phyloP scores from a whole-genome alignment of 805 yeast species.

The Candida pini region DNA sequence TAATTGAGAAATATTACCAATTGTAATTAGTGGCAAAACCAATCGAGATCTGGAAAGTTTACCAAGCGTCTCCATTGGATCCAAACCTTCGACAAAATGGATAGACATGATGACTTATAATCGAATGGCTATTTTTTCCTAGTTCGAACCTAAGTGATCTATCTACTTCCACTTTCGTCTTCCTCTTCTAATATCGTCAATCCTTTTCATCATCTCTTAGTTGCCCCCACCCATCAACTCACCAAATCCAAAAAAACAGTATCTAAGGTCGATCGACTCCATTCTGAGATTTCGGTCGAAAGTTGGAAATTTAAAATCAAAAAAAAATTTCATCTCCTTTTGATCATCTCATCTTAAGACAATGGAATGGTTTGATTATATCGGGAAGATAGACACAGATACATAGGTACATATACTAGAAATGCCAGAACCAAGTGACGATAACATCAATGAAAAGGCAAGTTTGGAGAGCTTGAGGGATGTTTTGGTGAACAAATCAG shows the following conservation, averaged over 20 bases:
- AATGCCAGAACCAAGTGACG: conserved; percentile 16
- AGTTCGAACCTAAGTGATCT: too few species aligned
- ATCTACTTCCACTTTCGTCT: too few species aligned
- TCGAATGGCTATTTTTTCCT: too few species aligned
- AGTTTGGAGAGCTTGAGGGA: conserved; percentile 66
- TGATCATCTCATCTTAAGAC: too few species aligned
- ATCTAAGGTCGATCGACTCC: background rate
- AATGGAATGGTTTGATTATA: too few species aligned
- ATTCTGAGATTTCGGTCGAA: too few species aligned
- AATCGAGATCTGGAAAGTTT: conserved; percentile 34
- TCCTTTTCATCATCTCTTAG: too few species aligned
- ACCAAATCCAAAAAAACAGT: background rate
- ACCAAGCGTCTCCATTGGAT: conserved; percentile 19
- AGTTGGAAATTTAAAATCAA: background rate
- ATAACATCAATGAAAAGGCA: conserved; percentile 25
- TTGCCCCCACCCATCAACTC: too few species aligned
- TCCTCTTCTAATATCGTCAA: too few species aligned
- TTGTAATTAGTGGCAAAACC: conserved; percentile 75
- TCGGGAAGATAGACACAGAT: too few species aligned
- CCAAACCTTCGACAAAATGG: conserved; percentile 14
- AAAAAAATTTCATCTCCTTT: background rate
- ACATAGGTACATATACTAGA: too few species aligned
- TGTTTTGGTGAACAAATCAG: conserved; percentile 56
- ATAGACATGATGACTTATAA: conserved; percentile 22
- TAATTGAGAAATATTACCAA: conserved; percentile 89